A percentile compares a stretch with the other conserved stretches of the same genome.
These are phyloP conservation scores for Candida methanosorbosa DNA, from an alignment of 805 yeast species.

Conservation along the genomic window DNA sequence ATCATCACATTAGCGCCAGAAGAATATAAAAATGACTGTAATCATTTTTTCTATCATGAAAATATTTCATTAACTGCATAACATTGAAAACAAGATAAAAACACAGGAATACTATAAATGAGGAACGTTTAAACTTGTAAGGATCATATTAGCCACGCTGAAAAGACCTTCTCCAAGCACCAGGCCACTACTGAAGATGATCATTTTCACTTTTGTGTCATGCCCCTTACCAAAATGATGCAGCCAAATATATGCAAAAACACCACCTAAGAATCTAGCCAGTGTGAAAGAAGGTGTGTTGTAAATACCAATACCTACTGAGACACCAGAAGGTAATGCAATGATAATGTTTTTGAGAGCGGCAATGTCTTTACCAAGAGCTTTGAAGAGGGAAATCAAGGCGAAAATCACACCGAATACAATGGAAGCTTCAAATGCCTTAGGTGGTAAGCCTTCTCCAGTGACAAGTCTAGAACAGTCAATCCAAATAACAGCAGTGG, in stretches of 20 bases:
- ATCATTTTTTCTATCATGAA: too few species aligned
- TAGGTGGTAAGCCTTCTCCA: conserved; percentile 83
- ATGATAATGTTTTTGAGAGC: conserved; percentile 32
- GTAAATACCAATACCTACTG: conserved; percentile 95
- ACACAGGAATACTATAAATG: conserved; percentile 31
- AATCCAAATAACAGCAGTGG: conserved; percentile 95
- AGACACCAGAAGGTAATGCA: conserved; percentile 88
- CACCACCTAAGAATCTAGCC: conserved; percentile 88
- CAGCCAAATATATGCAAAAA: conserved; percentile 53
- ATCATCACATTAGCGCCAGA: too few species aligned
- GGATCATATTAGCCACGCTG: conserved; percentile 71
- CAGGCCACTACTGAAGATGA: conserved; percentile 84
- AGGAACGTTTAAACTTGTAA: conserved; percentile 63
- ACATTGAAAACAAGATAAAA: conserved; percentile 54
- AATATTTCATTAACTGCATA: too few species aligned
- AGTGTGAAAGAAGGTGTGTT: conserved; percentile 89
- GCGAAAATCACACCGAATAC: conserved; percentile 64
- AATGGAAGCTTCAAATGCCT: conserved; percentile 53
- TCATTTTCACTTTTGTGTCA: conserved; percentile 59
- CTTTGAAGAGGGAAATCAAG: conserved; percentile 52
- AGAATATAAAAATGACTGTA: too few species aligned
- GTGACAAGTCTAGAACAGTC: conserved; percentile 91
- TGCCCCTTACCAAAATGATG: conserved; percentile 22
- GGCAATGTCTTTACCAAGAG: conserved; percentile 28
- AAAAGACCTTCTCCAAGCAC: conserved; percentile 92